A percentile compares a stretch with the other conserved stretches of the same genome.
These are phyloP conservation scores for Amanita pallidorosea DNA, from an alignment of 768 basidiomycete genomes.

Conservation along the genomic window DNA sequence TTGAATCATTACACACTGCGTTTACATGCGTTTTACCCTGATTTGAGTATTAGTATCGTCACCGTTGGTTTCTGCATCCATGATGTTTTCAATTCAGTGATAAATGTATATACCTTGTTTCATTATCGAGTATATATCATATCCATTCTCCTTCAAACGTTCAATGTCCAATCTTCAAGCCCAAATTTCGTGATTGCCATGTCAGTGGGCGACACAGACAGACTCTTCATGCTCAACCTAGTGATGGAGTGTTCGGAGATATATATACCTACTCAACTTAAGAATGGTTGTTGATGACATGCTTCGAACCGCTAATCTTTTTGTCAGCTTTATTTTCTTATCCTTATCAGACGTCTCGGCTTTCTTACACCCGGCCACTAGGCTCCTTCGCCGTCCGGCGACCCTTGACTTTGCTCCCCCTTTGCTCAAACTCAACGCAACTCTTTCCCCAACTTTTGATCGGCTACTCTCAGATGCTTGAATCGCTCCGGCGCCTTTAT, in stretches of 20 bases:
- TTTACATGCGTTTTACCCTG: not conserved
- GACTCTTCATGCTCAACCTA: too few relatives aligned
- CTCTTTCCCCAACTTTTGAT: too few relatives aligned
- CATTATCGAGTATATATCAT: slow-evolving; percentile 3
- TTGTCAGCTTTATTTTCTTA: too few relatives aligned
- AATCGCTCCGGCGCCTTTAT: too few relatives aligned
- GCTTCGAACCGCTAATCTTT: too few relatives aligned
- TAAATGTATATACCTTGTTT: slow-evolving; percentile 4
- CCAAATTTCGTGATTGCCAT: too few relatives aligned
- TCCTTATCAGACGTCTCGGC: not conserved
- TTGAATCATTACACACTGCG: not conserved
- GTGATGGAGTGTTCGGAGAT: not conserved
- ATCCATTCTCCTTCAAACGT: not conserved
- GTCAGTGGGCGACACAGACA: too few relatives aligned
- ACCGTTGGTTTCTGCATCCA: not conserved
- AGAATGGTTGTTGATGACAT: too few relatives aligned
- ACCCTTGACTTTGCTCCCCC: not conserved
- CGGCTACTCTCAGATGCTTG: too few relatives aligned
- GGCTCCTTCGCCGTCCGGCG: not conserved
- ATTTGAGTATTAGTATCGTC: not conserved
- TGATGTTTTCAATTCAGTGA: not conserved
- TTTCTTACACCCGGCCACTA: not conserved
- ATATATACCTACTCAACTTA: too few relatives aligned
- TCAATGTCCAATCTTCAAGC: too few relatives aligned
- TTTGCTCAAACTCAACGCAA: too few relatives aligned